Evolutionary conservation across 2,329 filamentous ascomycete genomes (phyloP), one percentile per base, ranked within the genome.

Genomic region (Ceratocystis alfenasii): DNA sequence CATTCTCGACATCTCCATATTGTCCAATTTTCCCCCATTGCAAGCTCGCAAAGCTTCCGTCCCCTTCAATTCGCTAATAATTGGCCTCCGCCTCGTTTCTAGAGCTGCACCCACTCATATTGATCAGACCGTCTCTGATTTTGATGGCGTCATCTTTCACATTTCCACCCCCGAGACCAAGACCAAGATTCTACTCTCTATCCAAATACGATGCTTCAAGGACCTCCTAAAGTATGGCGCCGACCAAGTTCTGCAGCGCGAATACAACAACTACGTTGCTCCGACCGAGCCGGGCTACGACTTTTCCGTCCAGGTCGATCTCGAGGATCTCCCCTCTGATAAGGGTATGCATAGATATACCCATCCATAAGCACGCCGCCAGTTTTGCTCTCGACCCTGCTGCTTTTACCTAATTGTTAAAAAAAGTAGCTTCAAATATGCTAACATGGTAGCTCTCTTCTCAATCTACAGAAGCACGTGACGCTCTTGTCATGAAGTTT

Each of bases 41-140:
- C 60, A 50, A 48, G 33, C 33, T 53, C 36, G 15, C 45, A 6
- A 48, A 5, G 44, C 45, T 63, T 46, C 28, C 7, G 10, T 36
- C 50, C 1, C 41, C 28, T 30, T n/a, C 50, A 45, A 41, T 50
- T 28, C 45, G 20, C 61, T 63, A 55, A 61, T 41, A 36, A 20
- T 44, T 7, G 6, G n/a, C 46, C 22, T 22, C 20, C 30, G 12
- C 33, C 33, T 72, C 72, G 74, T 77, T 77, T 69, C 76, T 76
- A 74, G 74, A 75, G 88, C 88, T 75, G 79, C 90, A 71, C 90
- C 91, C 67, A 83, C 85, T 68, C 90, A 89, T 71, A 96, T 99
- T 76, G 95, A 99, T 78, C 94, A 99, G 80, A 90, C 95, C 69
- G 90, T 96, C 69, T 97, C 93, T 75, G 94, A 99, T 78, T 99